These are phyloP conservation scores for Cinnamomum chago DNA, from an alignment of 164 flowering plant species.

Conservation along the genomic window DNA sequence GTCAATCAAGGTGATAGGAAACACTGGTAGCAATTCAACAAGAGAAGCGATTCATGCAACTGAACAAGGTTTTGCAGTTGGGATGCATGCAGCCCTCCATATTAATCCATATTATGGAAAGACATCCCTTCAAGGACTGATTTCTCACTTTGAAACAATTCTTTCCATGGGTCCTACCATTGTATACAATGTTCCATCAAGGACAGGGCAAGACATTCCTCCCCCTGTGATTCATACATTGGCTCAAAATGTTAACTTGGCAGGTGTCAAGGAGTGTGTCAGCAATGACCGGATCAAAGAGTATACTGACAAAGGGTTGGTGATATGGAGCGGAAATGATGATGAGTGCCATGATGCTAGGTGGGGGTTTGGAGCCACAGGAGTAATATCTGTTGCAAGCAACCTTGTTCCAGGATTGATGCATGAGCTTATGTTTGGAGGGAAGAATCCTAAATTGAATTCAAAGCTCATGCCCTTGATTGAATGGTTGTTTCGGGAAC, in stretches of 20 bases:
- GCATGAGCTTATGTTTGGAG: conserved; percentile 59
- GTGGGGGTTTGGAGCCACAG: conserved; percentile 73
- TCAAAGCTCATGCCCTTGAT: conserved; percentile 64
- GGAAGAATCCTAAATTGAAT: conserved; percentile 52
- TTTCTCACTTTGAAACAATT: conserved; percentile 65
- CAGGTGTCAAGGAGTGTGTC: conserved; percentile 86
- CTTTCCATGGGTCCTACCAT: conserved; percentile 82
- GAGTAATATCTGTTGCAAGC: conserved; percentile 79
- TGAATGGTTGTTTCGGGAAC: conserved; percentile 72
- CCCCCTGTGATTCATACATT: conserved; percentile 50
- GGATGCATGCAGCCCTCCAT: conserved; percentile 94
- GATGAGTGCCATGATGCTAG: conserved; percentile 83
- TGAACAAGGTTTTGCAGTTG: conserved; percentile 92
- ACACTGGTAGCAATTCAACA: conserved; percentile 92
- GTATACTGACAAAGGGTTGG: conserved; percentile 54
- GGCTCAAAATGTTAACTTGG: conserved; percentile 54
- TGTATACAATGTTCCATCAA: conserved; percentile 72
- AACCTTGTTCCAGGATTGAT: conserved; percentile 77
- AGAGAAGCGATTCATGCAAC: conserved; percentile 93
- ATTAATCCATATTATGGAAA: conserved; percentile 95
- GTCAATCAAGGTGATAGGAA: conserved; percentile 81
- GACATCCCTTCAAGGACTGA: conserved; percentile 74
- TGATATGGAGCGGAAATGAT: conserved; percentile 87
- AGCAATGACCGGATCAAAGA: conserved; percentile 62
- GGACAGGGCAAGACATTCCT: conserved; percentile 88